These are phyloP conservation scores for Pseudogymnoascus sp. DNA, from an alignment of 2,329 filamentous ascomycete genomes.

Conservation along the genomic window DNA sequence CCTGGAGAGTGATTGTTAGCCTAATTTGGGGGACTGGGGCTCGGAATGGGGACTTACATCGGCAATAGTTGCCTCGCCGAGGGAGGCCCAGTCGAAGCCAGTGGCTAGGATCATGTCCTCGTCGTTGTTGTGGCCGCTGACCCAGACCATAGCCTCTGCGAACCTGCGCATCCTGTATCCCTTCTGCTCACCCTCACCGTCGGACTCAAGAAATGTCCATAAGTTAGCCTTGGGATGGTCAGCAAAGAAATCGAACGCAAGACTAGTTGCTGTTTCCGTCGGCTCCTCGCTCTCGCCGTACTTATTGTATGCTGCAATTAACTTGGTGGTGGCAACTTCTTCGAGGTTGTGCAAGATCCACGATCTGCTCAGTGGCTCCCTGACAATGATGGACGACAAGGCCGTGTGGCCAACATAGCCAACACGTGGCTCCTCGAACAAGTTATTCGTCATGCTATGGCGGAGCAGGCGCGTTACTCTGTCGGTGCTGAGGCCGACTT, in stretches of 20 bases:
- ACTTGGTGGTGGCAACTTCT: neutral
- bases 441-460: conserved; percentile 31
- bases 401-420: conserved; percentile 34
- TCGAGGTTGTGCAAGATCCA: neutral
- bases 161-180: conserved; percentile 5
- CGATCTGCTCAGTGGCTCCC: conserved; percentile 17
- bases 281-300: neutral
- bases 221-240: conserved; percentile 14
- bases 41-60: conserved; percentile 15
- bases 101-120: neutral
- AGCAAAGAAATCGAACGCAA: neutral
- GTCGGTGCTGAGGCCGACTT: neutral
- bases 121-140: neutral
- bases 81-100: conserved; percentile 21
- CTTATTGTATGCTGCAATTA: neutral
- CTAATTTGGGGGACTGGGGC: too few species aligned
- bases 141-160: neutral
- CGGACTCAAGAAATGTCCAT: conserved; percentile 28
- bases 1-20: neutral
- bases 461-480: conserved; percentile 29
- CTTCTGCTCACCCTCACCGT: conserved; percentile 25
- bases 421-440: conserved; percentile 33
- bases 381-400: conserved; percentile 30
- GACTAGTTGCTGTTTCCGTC: neutral
- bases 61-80: conserved; percentile 20